Evolutionary conservation across 2,329 filamentous ascomycete species (phyloP).

Genomic region (Phyllosticta citribraziliensis): DNA sequence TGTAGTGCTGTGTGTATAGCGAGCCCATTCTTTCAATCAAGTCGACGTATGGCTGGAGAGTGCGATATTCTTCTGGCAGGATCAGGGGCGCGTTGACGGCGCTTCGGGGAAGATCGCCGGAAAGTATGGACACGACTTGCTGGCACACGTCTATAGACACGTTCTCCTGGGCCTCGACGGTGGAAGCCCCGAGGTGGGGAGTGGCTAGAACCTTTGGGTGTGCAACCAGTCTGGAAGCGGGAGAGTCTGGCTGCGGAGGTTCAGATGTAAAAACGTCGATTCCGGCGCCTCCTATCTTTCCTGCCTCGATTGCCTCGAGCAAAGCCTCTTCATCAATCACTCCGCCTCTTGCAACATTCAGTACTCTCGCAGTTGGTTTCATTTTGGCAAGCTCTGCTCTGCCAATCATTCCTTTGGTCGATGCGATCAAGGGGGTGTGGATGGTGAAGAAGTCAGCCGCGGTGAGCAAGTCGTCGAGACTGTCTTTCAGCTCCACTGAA

Average conservation of each 20-base stretch:
- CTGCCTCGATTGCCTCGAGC: constrained; percentile 57
- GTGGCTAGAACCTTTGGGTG: constrained; percentile 68
- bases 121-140: constrained; percentile 64
- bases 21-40: constrained; percentile 72
- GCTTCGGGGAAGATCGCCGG: constrained; percentile 61
- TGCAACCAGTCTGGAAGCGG: constrained; percentile 52
- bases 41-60: constrained; percentile 64
- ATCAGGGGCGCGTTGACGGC: constrained; percentile 78
- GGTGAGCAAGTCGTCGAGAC: constrained; percentile 52
- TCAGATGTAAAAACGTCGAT: constrained; percentile 74
- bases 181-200: constrained; percentile 71
- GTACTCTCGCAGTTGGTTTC: constrained; percentile 62
- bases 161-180: constrained; percentile 74
- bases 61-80: constrained; percentile 68
- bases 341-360: constrained; percentile 72
- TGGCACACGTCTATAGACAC: constrained; percentile 75
- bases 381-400: constrained; percentile 57
- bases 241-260: constrained; percentile 51
- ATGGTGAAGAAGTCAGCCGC: constrained; percentile 68
- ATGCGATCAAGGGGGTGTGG: constrained; percentile 70
- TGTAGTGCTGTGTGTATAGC: constrained; percentile 69
- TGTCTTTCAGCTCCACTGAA: constrained; percentile 53
- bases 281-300: constrained; percentile 65
- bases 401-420: constrained; percentile 64
- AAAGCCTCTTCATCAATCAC: constrained; percentile 71